A percentile compares a stretch with the other conserved stretches of the same genome.
Evolutionary conservation across 2,329 filamentous ascomycete species (phyloP).

Genomic region (Hymenoscyphus linearis): DNA sequence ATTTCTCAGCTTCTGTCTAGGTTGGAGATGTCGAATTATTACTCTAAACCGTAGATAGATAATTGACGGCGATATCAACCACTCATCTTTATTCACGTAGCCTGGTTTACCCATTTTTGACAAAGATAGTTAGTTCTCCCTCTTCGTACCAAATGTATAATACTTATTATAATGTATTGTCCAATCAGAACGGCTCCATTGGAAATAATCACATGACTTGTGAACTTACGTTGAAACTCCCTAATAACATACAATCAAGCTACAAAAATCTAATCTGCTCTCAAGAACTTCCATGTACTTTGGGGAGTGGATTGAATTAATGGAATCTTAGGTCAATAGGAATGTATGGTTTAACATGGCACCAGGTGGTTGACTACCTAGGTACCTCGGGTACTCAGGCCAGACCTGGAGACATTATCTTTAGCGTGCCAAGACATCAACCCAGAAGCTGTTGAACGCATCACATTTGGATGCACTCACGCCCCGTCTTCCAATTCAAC

Average conservation of each 20-base stretch:
- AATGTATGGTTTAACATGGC: neutral
- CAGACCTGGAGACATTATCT: neutral
- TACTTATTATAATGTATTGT: neutral
- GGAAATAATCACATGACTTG: neutral
- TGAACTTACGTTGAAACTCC: neutral
- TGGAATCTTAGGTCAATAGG: neutral
- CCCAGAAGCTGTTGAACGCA: constrained; percentile 8
- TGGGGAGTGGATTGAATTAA: neutral
- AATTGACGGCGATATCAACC: neutral
- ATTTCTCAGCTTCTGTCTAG: constrained; percentile 63
- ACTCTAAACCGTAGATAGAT: constrained; percentile 32
- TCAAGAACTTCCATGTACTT: neutral
- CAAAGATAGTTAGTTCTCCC: no score
- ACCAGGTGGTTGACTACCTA: no score
- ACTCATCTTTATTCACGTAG: no score
- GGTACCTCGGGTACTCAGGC: neutral
- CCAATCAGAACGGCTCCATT: neutral
- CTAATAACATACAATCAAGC: neutral
- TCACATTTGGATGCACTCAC: constrained; percentile 15
- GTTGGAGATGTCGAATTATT: constrained; percentile 68
- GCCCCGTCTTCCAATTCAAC: constrained; percentile 17
- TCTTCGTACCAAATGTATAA: no score
- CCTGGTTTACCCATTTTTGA: no score
- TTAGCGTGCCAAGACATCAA: constrained; percentile 6
- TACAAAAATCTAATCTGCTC: neutral